Base-by-base conservation (phyloP, 805 yeast genomes). In the Candida schatavii region DNA sequence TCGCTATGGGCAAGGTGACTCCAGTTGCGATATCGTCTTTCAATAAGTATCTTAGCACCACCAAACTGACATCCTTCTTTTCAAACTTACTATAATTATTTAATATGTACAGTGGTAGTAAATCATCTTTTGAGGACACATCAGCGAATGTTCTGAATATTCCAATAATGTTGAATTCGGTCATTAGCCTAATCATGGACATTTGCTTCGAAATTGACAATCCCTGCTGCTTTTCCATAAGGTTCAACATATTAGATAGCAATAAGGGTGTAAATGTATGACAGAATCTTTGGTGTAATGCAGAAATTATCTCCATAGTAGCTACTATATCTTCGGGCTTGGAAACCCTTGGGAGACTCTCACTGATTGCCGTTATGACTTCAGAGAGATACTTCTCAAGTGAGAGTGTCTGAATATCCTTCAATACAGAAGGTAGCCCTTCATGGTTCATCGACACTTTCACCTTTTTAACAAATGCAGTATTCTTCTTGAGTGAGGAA, bases 401-500 rank as follows among this genome's bases (percentile, higher is more conserved):
- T 1, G 90, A 78, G 3, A 85, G 63, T 7, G 80, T 69, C 3
- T 64, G 54, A 33, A 89, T 71, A 44, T 88, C 96, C 40, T 78
- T 75, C 29, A 87, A 44, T 2, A 85, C 60, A 5, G 72, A 56
- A 1, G 56, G 50, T 33, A 50, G 54, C 30, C 72, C 72, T 5
- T 83, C 90, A 30, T 71, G 72, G 29, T 67, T 74, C 19, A 88
- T 59, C 2, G 81, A 69, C 2, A 75, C 68, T 47, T 81, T 74
- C 39, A 89, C 56, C 51, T 83, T 84, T 56, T 82, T 85, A 39
- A 88, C 81, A 54, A 87, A 85, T 0, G 88, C 84, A 3, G 88
- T 79, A 56, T 90, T 87, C 58, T 83, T 86, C 68, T 89, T 89
- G 49, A 89, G 67, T 43, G 90, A 83, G 0, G 95, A 69, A 56